A percentile compares a stretch with the other conserved stretches of the same genome.
phyloP scores from a whole-genome alignment of 352 stramenopile genomes.

The Pythium inflatum region DNA sequence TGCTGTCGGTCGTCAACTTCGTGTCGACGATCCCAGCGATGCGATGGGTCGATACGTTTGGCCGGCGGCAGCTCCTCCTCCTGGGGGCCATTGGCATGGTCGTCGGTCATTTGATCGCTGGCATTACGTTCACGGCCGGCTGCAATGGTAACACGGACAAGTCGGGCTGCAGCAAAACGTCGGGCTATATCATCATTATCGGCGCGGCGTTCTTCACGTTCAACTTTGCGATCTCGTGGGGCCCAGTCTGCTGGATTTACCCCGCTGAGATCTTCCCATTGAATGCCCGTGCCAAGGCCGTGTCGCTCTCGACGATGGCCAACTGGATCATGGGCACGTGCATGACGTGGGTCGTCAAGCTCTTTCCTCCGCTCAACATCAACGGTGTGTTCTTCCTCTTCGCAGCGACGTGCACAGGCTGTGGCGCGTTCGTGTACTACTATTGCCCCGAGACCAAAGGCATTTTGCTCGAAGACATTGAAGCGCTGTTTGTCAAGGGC shows the following conservation, averaged over 20 bases:
- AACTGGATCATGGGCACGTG: slow-evolving; percentile 34
- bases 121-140: slow-evolving; percentile 17
- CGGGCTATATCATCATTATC: slow-evolving; percentile 44
- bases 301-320: slow-evolving; percentile 33
- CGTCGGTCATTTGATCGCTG: slow-evolving; percentile 44
- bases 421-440: slow-evolving; percentile 35
- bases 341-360: slow-evolving; percentile 35
- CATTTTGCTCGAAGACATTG: slow-evolving; percentile 43
- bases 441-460: slow-evolving; percentile 46
- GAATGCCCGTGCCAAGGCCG: slow-evolving; percentile 41
- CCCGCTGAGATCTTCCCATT: slow-evolving; percentile 33
- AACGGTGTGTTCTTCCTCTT: slow-evolving; percentile 60
- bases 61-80: slow-evolving; percentile 42
- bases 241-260: neutral
- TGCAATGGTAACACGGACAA: neutral
- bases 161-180: slow-evolving; percentile 17
- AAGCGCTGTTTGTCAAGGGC: slow-evolving; percentile 33
- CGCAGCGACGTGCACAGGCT: slow-evolving; percentile 33
- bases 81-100: slow-evolving; percentile 43
- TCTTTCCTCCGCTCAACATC: slow-evolving; percentile 38
- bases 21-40: slow-evolving; percentile 44
- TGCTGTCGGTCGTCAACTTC: slow-evolving; percentile 46
- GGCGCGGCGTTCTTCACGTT: slow-evolving; percentile 46
- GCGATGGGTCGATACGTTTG: slow-evolving; percentile 43
- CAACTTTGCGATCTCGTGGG: slow-evolving; percentile 47